Percentiles rank a stretch among this genome's conserved stretches.
Conservation (phyloP, 192 early-diverging fungal genomes). For the Physocladia obscura region DNA sequence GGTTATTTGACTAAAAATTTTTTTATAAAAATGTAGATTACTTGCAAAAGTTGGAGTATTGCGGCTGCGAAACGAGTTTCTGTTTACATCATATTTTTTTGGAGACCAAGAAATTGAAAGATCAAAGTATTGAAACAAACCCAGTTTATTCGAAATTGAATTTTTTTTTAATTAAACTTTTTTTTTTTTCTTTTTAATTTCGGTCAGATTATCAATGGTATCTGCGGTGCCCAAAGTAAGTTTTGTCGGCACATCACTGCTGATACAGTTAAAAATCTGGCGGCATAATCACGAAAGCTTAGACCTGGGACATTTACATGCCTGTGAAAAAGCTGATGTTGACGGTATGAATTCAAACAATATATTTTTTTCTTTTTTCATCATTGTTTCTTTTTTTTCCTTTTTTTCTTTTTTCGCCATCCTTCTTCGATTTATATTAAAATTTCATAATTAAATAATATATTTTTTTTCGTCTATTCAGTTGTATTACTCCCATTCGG, state of each 20-base stretch:
- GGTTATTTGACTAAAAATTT: no score
- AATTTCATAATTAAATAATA: no score
- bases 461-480: background rate
- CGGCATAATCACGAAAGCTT: no score
- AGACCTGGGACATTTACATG: no score
- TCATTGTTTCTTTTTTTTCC: background rate
- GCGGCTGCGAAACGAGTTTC: slow-evolving; percentile 3
- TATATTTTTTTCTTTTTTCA: background rate
- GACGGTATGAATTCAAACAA: background rate
- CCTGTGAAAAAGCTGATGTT: no score
- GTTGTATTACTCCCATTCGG: slow-evolving; percentile 2
- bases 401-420: no score
- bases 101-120: background rate
- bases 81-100: background rate
- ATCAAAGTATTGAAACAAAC: background rate
- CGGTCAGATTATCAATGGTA: background rate
- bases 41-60: background rate
- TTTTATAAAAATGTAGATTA: no score
- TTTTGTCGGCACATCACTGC: background rate
- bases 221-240: background rate
- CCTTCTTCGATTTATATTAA: no score
- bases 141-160: background rate
- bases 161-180: background rate
- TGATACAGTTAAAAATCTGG: background rate
- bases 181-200: no score